Evolutionary conservation across 129 eudicot genomes (phyloP).

Genomic region (Tagetes patula): DNA sequence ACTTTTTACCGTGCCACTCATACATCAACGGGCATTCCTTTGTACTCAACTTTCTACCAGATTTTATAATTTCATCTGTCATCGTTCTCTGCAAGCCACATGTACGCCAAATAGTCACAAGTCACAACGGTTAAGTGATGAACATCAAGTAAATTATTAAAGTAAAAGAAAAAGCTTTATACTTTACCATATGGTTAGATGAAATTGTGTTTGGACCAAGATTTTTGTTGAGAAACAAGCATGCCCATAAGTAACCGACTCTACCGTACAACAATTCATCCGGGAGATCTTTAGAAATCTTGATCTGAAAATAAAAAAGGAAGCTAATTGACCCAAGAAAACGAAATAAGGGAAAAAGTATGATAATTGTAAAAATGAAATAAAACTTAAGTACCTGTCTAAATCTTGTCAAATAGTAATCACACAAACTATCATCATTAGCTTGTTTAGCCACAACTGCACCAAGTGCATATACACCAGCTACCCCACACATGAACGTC

Average conservation of each 20-base stretch:
- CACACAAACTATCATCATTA: constrained; percentile 49
- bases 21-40: constrained; percentile 73
- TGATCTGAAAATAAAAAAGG: constrained; percentile 43
- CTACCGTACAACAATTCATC: constrained; percentile 68
- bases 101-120: background rate
- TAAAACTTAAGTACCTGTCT: constrained; percentile 42
- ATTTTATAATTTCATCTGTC: constrained; percentile 50
- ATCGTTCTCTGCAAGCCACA: constrained; percentile 45
- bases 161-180: background rate
- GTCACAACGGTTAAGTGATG: background rate
- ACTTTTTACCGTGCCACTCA: constrained; percentile 82
- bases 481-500: constrained; percentile 71
- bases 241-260: constrained; percentile 87
- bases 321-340: constrained; percentile 9
- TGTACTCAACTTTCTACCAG: constrained; percentile 53
- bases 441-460: constrained; percentile 64
- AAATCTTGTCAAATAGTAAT: constrained; percentile 53
- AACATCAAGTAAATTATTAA: background rate
- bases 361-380: background rate
- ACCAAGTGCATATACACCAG: constrained; percentile 86
- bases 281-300: constrained; percentile 59
- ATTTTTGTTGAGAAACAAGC: constrained; percentile 68
- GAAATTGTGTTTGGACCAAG: constrained; percentile 65
- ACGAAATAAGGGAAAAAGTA: background rate
- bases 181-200: constrained; percentile 51